A percentile compares a stretch with the other conserved stretches of the same genome.
phyloP scores from a whole-genome alignment of 2,329 filamentous ascomycete genomes.

The Aspergillus hortae region DNA sequence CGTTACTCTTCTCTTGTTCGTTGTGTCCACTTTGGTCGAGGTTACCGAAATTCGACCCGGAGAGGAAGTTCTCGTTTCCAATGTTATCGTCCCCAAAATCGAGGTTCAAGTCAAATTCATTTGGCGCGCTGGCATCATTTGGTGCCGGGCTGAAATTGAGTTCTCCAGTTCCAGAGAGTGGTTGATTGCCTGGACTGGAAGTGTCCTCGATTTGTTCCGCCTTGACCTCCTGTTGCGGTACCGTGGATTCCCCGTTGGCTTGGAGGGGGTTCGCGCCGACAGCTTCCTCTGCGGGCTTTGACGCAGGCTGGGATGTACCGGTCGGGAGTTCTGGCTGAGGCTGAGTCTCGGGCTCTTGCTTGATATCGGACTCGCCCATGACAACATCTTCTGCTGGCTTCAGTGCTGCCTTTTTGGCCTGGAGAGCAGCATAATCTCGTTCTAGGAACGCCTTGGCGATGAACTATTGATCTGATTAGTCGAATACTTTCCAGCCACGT shows the following conservation, averaged over 20 bases:
- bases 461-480: conserved; percentile 26
- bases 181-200: conserved; percentile 16
- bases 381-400: conserved; percentile 25
- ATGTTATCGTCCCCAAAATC: conserved; percentile 38
- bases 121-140: conserved; percentile 28
- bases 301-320: conserved; percentile 16
- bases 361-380: conserved; percentile 24
- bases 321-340: conserved; percentile 17
- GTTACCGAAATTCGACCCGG: conserved; percentile 28
- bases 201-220: conserved; percentile 20
- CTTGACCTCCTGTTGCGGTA: conserved; percentile 15
- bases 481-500: background rate
- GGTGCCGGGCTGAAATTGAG: conserved; percentile 42
- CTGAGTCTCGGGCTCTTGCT: conserved; percentile 12
- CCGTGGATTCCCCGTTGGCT: conserved; percentile 8
- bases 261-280: conserved; percentile 8
- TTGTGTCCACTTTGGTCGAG: conserved; percentile 13
- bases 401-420: conserved; percentile 29
- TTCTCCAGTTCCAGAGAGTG: conserved; percentile 24
- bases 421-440: conserved; percentile 38
- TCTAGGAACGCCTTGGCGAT: conserved; percentile 43
- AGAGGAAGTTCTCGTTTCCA: conserved; percentile 37
- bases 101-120: conserved; percentile 38
- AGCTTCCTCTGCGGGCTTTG: conserved; percentile 13
- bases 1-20: conserved; percentile 12